Evolutionary conservation across 306 rosid species (phyloP).

Genomic region (Prunus fruticosa): DNA sequence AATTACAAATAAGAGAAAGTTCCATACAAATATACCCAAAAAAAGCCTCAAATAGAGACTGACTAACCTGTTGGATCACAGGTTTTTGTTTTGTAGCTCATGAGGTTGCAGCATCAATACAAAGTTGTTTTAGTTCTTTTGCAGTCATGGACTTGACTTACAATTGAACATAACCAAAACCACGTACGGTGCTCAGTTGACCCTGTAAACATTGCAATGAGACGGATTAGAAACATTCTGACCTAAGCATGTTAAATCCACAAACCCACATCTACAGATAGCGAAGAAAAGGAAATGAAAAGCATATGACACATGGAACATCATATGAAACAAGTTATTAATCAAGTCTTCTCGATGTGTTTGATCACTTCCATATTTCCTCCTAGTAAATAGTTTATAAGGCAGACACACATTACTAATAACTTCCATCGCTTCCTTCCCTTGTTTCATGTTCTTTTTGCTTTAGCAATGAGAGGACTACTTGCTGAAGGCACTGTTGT

Average conservation of each 20-base stretch:
- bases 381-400: background rate
- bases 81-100: constrained; percentile 94
- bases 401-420: background rate
- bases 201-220: constrained; percentile 44
- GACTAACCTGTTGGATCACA: constrained; percentile 69
- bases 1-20: background rate
- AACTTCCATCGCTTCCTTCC: background rate
- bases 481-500: background rate
- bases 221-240: constrained; percentile 8
- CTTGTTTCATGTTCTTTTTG: background rate
- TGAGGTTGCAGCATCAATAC: constrained; percentile 74
- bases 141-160: constrained; percentile 59
- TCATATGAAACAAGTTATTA: background rate
- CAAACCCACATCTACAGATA: background rate
- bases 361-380: background rate
- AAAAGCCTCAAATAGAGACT: constrained; percentile 1
- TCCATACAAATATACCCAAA: background rate
- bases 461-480: background rate
- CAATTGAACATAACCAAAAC: constrained; percentile 82
- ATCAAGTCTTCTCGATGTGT: background rate
- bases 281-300: background rate
- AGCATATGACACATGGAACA: background rate
- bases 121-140: constrained; percentile 74
- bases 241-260: background rate
- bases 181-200: constrained; percentile 64